These are phyloP conservation scores for Acidiella bohemica DNA, from an alignment of 495 filamentous ascomycete species.

Conservation along the genomic window DNA sequence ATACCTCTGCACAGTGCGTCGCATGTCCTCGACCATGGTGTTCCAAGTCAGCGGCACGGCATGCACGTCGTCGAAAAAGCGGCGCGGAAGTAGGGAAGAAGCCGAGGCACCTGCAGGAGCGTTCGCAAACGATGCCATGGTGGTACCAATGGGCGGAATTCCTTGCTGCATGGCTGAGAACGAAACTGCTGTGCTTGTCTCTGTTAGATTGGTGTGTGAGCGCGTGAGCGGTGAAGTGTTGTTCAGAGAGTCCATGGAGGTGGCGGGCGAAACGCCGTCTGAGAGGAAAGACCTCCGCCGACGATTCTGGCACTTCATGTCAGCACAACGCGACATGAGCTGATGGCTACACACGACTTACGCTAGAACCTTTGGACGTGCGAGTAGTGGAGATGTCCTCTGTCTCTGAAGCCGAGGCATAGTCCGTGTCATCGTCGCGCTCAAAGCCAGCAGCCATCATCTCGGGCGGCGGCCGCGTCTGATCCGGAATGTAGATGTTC, in stretches of 20 bases:
- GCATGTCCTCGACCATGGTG: slow-evolving; percentile 79
- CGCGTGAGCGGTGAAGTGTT: slow-evolving; percentile 37
- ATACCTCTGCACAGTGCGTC: slow-evolving; percentile 71
- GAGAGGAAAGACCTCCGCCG: slow-evolving; percentile 50
- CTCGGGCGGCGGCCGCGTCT: slow-evolving; percentile 84
- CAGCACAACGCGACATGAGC: not conserved
- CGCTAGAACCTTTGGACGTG: slow-evolving; percentile 46
- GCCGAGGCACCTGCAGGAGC: slow-evolving; percentile 42
- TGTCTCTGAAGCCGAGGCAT: slow-evolving; percentile 80
- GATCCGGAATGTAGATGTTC: slow-evolving; percentile 76
- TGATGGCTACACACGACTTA: slow-evolving; percentile 25
- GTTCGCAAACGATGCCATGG: slow-evolving; percentile 53
- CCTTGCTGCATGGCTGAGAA: slow-evolving; percentile 33
- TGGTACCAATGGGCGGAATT: slow-evolving; percentile 43
- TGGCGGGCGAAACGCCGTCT: slow-evolving; percentile 73
- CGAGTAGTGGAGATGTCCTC: slow-evolving; percentile 55
- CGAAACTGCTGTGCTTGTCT: slow-evolving; percentile 28
- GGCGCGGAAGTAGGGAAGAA: slow-evolving; percentile 52
- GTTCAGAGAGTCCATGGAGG: slow-evolving; percentile 80
- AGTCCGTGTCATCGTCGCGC: slow-evolving; percentile 43
- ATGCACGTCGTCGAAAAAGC: slow-evolving; percentile 74
- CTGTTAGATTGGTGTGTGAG: slow-evolving; percentile 22
- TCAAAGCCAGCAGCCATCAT: slow-evolving; percentile 76
- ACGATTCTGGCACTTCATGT: slow-evolving; percentile 28
- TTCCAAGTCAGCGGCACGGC: slow-evolving; percentile 73